Percentiles rank a stretch among this genome's conserved stretches.
phyloP scores from a whole-genome alignment of 371 early-diverging fungal genomes.

The Thermomucor indicae-seudaticae region DNA sequence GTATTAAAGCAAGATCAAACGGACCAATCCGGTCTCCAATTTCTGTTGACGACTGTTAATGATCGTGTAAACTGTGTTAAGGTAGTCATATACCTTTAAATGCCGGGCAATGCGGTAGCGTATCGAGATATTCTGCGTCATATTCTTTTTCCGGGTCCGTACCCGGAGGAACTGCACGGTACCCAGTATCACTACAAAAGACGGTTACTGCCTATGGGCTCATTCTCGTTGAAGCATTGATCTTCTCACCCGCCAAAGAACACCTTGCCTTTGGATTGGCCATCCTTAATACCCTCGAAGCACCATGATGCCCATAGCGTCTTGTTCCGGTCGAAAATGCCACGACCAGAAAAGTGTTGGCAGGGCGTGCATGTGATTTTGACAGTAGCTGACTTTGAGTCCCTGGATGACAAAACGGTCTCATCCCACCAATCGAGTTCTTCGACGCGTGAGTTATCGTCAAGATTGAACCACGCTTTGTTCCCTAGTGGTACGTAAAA shows the following conservation, averaged over 20 bases:
- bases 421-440: conserved; percentile 84
- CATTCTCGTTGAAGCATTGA: background rate
- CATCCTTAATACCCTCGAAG: conserved; percentile 35
- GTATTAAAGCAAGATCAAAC: conserved; percentile 70
- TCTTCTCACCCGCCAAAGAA: conserved; percentile 61
- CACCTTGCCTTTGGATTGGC: conserved; percentile 37
- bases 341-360: conserved; percentile 76
- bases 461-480: conserved; percentile 52
- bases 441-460: conserved; percentile 43
- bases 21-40: conserved; percentile 71
- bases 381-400: conserved; percentile 11
- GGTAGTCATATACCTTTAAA: conserved; percentile 51
- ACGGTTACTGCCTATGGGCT: background rate
- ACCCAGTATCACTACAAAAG: conserved; percentile 68
- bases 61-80: background rate
- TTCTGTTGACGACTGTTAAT: conserved; percentile 20
- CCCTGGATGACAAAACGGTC: conserved; percentile 30
- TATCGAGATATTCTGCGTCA: conserved; percentile 29
- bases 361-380: conserved; percentile 65
- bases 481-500: conserved; percentile 79
- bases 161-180: conserved; percentile 44
- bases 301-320: conserved; percentile 80
- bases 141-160: conserved; percentile 18
- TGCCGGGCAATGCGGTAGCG: conserved; percentile 69
- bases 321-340: conserved; percentile 56